phyloP scores from a whole-genome alignment of 148 eudicot species.

The Silene conica region DNA sequence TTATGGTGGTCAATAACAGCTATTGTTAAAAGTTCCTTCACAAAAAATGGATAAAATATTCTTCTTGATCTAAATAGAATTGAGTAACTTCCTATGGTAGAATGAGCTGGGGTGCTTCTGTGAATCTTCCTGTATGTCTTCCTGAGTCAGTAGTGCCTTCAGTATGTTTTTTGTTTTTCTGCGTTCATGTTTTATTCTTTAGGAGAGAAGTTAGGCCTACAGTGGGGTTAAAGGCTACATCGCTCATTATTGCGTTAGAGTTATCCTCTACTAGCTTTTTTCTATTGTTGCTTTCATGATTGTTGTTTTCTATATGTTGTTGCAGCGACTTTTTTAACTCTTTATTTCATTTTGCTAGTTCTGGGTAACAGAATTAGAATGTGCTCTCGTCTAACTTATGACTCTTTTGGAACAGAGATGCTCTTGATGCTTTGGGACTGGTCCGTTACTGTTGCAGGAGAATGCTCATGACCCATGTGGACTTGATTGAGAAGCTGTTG shows the following conservation, averaged over 20 bases:
- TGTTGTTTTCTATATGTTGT: neutral
- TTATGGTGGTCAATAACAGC: neutral
- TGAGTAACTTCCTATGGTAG: neutral
- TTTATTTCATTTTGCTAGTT: neutral
- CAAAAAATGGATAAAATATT: too few relatives aligned
- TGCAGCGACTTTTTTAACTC: neutral
- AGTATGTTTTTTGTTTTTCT: neutral
- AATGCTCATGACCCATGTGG: constrained; percentile 98
- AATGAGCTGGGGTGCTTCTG: neutral
- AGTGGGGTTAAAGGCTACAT: neutral
- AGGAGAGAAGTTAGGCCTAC: too few relatives aligned
- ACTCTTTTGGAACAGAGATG: constrained; percentile 57
- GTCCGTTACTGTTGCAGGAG: constrained; percentile 96
- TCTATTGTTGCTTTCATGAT: too few relatives aligned
- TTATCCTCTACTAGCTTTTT: neutral
- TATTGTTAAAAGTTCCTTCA: neutral
- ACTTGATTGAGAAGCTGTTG: constrained; percentile 93
- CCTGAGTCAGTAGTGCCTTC: neutral
- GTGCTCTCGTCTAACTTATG: constrained; percentile 1
- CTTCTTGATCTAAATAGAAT: neutral
- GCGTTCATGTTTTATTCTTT: neutral
- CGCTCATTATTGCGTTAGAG: too few relatives aligned
- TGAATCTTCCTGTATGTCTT: neutral
- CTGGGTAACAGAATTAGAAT: neutral
- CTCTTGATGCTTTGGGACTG: constrained; percentile 83